Evolutionary conservation across 441 rosid genomes (phyloP).

Genomic region (Bruguiera hainesii): DNA sequence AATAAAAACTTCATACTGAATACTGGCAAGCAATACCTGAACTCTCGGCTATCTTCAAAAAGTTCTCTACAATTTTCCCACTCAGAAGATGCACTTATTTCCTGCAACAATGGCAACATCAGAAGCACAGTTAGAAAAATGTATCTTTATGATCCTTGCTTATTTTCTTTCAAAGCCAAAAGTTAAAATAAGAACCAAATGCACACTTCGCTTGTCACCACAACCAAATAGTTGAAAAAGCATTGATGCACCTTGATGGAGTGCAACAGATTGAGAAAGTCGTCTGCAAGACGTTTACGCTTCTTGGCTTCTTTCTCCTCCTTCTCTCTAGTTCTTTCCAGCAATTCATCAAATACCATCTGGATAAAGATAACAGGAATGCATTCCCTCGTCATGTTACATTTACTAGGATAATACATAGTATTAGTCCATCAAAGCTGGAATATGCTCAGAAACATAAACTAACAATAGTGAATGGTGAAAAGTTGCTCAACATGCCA

Average conservation of each 20-base stretch:
- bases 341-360: constrained; percentile 82
- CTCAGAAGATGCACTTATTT: constrained; percentile 64
- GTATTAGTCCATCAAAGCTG: too few relatives aligned
- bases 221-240: neutral
- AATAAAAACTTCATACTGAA: neutral
- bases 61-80: constrained; percentile 76
- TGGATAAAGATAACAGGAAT: constrained; percentile 23
- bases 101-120: constrained; percentile 42
- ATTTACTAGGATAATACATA: neutral
- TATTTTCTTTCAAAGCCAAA: neutral
- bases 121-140: constrained; percentile 11
- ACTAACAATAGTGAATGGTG: too few relatives aligned
- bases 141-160: neutral
- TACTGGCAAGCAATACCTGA: constrained; percentile 38
- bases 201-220: too few relatives aligned
- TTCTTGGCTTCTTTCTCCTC: constrained; percentile 96
- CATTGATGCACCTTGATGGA: constrained; percentile 54
- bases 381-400: constrained; percentile 1
- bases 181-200: too few relatives aligned
- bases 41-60: constrained; percentile 84
- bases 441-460: too few relatives aligned
- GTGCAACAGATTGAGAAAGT: constrained; percentile 60
- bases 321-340: constrained; percentile 89
- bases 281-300: constrained; percentile 84
- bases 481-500: too few relatives aligned